These are phyloP conservation scores for Suillus discolor DNA, from an alignment of 768 basidiomycete species.

Conservation along the genomic window DNA sequence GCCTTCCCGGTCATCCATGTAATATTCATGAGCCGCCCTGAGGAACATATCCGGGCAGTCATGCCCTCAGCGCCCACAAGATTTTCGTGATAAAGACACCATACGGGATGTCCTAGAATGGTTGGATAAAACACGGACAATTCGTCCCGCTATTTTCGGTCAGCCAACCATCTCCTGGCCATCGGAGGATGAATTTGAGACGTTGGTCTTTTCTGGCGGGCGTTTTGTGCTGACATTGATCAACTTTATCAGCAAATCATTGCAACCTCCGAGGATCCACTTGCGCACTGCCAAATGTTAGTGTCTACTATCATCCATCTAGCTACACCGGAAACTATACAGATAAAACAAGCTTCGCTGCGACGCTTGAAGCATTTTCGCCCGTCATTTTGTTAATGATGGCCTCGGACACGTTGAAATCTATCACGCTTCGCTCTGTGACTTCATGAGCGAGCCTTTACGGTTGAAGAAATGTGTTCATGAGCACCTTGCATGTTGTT, in stretches of 20 bases:
- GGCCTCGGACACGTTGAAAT: not conserved
- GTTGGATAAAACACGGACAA: slow-evolving; percentile 13
- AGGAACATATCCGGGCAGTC: not conserved
- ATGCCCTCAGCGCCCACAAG: slow-evolving; percentile 9
- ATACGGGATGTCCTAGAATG: slow-evolving; percentile 12
- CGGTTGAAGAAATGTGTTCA: not conserved
- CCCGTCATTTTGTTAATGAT: not conserved
- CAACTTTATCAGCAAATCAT: not conserved
- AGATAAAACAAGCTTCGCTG: not conserved
- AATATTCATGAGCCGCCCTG: not conserved
- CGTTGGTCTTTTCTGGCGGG: slow-evolving; percentile 13
- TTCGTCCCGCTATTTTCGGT: slow-evolving; percentile 5
- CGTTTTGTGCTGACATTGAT: slow-evolving; percentile 6
- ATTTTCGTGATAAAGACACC: slow-evolving; percentile 12
- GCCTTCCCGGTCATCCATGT: not conserved
- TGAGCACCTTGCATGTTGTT: not conserved
- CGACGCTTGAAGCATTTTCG: not conserved
- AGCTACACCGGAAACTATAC: not conserved
- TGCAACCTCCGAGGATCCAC: not conserved
- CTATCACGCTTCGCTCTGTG: slow-evolving; percentile 4
- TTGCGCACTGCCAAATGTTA: not conserved
- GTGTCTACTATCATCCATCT: not conserved
- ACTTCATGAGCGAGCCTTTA: not conserved
- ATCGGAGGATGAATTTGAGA: slow-evolving; percentile 16
- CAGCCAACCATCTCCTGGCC: slow-evolving; percentile 17